Evolutionary conservation across 1,139 yeast species (phyloP), one percentile per base, ranked within the genome.

Genomic region (Eremothecium cymbalariae): DNA sequence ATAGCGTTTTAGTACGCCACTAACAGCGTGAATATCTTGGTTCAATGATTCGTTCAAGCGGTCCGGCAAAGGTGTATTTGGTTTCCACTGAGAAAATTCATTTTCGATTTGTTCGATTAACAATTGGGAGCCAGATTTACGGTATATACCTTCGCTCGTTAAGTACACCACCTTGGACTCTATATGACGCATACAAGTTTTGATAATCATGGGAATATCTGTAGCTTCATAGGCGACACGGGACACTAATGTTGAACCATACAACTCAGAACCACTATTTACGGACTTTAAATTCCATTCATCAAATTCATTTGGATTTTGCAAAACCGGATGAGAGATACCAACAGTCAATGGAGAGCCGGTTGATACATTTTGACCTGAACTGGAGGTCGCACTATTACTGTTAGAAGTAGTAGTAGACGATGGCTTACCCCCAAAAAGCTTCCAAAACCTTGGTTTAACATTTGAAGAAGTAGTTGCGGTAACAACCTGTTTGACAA

Each of bases 61-160:
- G 9, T 37, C 37, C 5, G 54, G 45, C 2, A 24, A 11, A 2
- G 24, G 34, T 4, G 25, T 28, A 4, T 19, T 25, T 6, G 56
- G 45, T 17, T 44, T 69, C 42, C 54, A 60, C 11, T 40, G 39
- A 4, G 46, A 42, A 17, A 64, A 55, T 13, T 48, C 68, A 41
- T 53, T 38, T 32, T 55, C 60, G 15, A 55, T 42, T 19, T 48
- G 46, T 28, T 56, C 60, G 18, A 56, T 48, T 11, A 49, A 58
- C 44, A 84, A 74, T 35, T 85, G 84, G 9, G 90, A 74, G 2
- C 97, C 98, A 15, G 94, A 81, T 45, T 88, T 81, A 48, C 98
- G 70, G 62, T 90, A 90, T 25, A 90, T 71, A 4, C 98, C 98
- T 59, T 88, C 97, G 26, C 68, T 63, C 31, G 68, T 75, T 47